Percentiles rank a stretch among this genome's conserved stretches.
phyloP scores from a whole-genome alignment of 2,329 filamentous ascomycete species.

The Zymoseptoria pseudotritici region DNA sequence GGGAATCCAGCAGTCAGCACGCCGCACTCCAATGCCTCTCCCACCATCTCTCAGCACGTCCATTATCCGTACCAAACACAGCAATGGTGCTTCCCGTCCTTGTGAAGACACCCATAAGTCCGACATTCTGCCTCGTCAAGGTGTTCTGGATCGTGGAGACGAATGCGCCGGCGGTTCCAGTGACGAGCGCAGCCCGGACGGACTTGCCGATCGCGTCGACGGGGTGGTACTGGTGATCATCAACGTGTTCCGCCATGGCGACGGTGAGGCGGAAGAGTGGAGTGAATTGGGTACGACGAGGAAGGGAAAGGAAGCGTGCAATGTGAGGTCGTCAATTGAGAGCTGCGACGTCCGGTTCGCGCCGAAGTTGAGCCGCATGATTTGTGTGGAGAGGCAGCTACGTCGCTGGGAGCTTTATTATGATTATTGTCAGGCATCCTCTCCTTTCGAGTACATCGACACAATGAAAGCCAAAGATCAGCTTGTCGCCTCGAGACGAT shows the following conservation, averaged over 20 bases:
- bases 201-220: conserved; percentile 66
- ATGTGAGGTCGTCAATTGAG: background rate
- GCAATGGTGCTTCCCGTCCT: conserved; percentile 68
- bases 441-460: background rate
- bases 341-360: background rate
- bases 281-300: background rate
- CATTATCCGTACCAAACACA: conserved; percentile 48
- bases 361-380: background rate
- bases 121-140: conserved; percentile 72
- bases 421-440: background rate
- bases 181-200: conserved; percentile 57
- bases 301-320: background rate
- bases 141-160: conserved; percentile 79
- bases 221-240: conserved; percentile 51
- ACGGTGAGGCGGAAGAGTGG: conserved; percentile 4
- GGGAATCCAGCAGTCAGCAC: conserved; percentile 3
- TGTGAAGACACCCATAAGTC: conserved; percentile 72
- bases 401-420: background rate
- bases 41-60: background rate
- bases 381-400: background rate
- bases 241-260: conserved; percentile 41
- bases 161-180: conserved; percentile 61
- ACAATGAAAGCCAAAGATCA: background rate
- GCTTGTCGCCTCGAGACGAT: background rate
- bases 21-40: background rate